Conservation (phyloP, 2,329 filamentous ascomycete genomes). For the Phyllosticta capitalensis region DNA sequence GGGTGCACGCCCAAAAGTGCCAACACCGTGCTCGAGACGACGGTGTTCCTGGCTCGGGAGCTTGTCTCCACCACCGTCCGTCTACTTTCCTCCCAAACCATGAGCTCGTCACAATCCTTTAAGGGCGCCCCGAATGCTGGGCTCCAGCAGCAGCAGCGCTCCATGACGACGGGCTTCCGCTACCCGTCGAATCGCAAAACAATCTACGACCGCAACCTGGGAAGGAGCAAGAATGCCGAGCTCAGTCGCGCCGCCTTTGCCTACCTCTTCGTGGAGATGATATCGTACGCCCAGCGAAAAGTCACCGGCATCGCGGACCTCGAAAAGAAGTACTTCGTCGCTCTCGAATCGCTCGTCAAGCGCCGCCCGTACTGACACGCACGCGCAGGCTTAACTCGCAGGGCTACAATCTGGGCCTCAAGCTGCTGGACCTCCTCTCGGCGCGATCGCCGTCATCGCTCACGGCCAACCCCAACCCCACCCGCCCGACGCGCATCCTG, state of each 20-base stretch:
- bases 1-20: neutral
- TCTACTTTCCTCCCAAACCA: conserved; percentile 1
- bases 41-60: neutral
- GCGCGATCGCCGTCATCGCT: conserved; percentile 25
- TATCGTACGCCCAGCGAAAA: conserved; percentile 81
- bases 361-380: conserved; percentile 38
- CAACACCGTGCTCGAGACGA: neutral
- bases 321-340: conserved; percentile 62
- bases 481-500: conserved; percentile 80
- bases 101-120: conserved; percentile 10
- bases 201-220: conserved; percentile 93
- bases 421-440: conserved; percentile 71
- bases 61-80: neutral
- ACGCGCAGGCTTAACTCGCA: conserved; percentile 68
- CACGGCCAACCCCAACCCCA: conserved; percentile 9
- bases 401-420: conserved; percentile 88
- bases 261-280: conserved; percentile 94
- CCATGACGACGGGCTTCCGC: conserved; percentile 51
- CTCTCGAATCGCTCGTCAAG: neutral
- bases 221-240: conserved; percentile 79
- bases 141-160: conserved; percentile 2
- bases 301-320: conserved; percentile 91
- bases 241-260: conserved; percentile 90
- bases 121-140: conserved; percentile 5
- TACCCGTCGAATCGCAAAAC: conserved; percentile 92